Evolutionary conservation across 208 protist species (phyloP).

Genomic region (Leishmania gerbilli): DNA sequence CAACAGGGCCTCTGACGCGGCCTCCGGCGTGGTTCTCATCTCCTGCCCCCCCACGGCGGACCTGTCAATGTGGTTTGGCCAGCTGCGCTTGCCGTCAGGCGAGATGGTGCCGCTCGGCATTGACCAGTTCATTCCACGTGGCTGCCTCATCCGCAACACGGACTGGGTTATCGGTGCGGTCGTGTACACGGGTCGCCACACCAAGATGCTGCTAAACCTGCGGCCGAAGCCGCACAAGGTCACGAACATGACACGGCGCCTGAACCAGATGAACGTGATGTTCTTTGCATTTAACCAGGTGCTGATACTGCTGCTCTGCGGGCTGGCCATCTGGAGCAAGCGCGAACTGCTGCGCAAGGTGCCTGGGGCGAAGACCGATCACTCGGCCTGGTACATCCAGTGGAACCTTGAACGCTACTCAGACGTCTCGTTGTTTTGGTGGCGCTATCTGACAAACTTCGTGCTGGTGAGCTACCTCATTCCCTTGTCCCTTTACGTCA

Average conservation of each 20-base stretch:
- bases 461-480: conserved; percentile 87
- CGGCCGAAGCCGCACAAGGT: conserved; percentile 59
- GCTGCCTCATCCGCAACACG: conserved; percentile 90
- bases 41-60: conserved; percentile 57
- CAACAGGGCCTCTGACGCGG: neutral
- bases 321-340: conserved; percentile 50
- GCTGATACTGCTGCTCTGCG: conserved; percentile 60
- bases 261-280: conserved; percentile 85
- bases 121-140: conserved; percentile 88
- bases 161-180: conserved; percentile 83
- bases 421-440: conserved; percentile 52
- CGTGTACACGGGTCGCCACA: conserved; percentile 88
- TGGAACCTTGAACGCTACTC: conserved; percentile 52
- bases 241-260: conserved; percentile 54
- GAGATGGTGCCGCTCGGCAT: conserved; percentile 65
- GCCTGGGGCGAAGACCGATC: conserved; percentile 26
- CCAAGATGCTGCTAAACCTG: conserved; percentile 90
- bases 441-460: conserved; percentile 85
- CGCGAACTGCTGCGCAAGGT: conserved; percentile 27
- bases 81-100: conserved; percentile 53
- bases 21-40: conserved; percentile 50
- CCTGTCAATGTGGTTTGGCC: conserved; percentile 72
- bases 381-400: conserved; percentile 74
- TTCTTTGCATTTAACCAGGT: conserved; percentile 71
- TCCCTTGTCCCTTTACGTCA: conserved; percentile 90